These are phyloP conservation scores for Oryza longistaminata DNA, from an alignment of 176 grass and related monocot species.

Conservation along the genomic window DNA sequence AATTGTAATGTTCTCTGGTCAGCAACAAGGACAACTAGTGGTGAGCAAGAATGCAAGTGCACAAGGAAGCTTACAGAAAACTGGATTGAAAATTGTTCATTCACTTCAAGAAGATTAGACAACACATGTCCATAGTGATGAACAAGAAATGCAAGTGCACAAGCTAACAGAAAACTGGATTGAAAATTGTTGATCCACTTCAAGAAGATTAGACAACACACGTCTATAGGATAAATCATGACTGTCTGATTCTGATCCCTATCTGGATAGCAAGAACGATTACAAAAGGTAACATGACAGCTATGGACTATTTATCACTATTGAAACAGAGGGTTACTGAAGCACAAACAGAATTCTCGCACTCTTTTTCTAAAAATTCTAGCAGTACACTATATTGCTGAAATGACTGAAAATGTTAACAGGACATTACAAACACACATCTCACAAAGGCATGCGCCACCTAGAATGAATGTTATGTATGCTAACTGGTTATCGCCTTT, in stretches of 20 bases:
- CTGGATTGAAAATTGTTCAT: not conserved
- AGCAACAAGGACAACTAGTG: constrained; percentile 5
- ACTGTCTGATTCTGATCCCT: not conserved
- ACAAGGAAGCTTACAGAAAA: not conserved
- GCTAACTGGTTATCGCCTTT: not conserved
- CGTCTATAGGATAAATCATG: not conserved
- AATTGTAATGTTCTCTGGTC: not conserved
- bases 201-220: not conserved
- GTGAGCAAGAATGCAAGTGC: not conserved
- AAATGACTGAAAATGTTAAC: not conserved
- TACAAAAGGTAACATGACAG: not conserved
- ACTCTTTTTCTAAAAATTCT: not conserved
- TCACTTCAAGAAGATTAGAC: not conserved
- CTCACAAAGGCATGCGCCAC: not conserved
- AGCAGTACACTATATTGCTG: not conserved
- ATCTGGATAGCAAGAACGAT: not conserved
- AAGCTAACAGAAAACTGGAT: not conserved
- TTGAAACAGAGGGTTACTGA: not conserved
- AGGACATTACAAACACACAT: not conserved
- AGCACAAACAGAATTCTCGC: not conserved
- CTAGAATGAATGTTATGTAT: not conserved
- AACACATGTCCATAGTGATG: not conserved
- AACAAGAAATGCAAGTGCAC: not conserved
- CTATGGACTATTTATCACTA: not conserved
- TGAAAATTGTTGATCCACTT: not conserved